Conservation (phyloP, 2,329 filamentous ascomycete species). For the Colletotrichum cordylinicola region DNA sequence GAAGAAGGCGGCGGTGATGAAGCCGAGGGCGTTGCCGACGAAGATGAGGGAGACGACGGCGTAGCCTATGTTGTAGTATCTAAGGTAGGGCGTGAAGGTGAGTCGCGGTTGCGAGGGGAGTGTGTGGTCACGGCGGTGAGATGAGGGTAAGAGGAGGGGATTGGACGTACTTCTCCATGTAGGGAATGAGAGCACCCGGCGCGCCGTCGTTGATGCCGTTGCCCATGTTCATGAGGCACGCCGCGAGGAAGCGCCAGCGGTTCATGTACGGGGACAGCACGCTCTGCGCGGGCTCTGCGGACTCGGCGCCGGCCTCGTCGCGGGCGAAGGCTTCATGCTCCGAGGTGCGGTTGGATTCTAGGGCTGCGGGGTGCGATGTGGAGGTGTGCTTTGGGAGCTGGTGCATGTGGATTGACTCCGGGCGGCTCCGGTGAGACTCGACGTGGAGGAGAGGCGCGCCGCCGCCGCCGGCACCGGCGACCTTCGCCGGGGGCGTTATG, state of each 20-base stretch:
- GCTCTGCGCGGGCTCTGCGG: slow-evolving; percentile 56
- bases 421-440: neutral
- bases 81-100: slow-evolving; percentile 26
- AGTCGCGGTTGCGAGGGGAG: neutral
- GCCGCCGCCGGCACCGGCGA: neutral
- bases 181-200: slow-evolving; percentile 80
- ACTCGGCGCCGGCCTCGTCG: slow-evolving; percentile 29
- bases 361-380: neutral
- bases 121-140: neutral
- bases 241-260: slow-evolving; percentile 69
- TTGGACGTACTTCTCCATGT: slow-evolving; percentile 67
- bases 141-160: neutral
- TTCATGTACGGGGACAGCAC: slow-evolving; percentile 72
- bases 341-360: neutral
- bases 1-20: slow-evolving; percentile 74
- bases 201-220: slow-evolving; percentile 79
- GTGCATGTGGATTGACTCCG: neutral
- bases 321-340: neutral
- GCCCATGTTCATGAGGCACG: slow-evolving; percentile 70
- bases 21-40: slow-evolving; percentile 78
- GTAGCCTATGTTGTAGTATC: slow-evolving; percentile 77
- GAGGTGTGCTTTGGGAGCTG: neutral
- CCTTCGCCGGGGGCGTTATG: neutral
- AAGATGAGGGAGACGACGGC: slow-evolving; percentile 83
- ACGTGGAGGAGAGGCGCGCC: neutral